Conservation (phyloP, 345 rosid species). For the Arabidopsis suecica region DNA sequence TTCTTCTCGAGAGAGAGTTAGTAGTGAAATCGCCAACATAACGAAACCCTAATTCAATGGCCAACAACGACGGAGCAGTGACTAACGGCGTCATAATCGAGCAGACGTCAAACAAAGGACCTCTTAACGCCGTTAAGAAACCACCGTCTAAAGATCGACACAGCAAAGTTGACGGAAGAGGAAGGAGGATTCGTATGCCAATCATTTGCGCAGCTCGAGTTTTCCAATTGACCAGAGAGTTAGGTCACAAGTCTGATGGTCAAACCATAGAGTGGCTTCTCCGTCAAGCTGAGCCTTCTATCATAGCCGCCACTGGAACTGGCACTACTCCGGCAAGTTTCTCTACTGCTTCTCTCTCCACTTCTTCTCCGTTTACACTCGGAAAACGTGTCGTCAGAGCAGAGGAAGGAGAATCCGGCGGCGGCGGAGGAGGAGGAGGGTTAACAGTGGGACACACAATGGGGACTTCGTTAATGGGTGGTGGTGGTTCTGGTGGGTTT, state of each 20-base stretch:
- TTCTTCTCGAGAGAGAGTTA: not conserved
- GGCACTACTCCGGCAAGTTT: constrained; percentile 92
- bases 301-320: constrained; percentile 92
- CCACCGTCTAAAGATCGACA: constrained; percentile 94
- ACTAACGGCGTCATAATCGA: constrained; percentile 35
- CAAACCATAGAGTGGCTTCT: constrained; percentile 98
- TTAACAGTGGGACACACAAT: constrained; percentile 52
- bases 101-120: constrained; percentile 35
- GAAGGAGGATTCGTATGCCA: constrained; percentile 93
- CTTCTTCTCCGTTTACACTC: constrained; percentile 72
- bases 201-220: constrained; percentile 96
- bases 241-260: constrained; percentile 97
- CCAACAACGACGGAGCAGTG: constrained; percentile 26
- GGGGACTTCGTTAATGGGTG: constrained; percentile 38
- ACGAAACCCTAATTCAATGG: constrained; percentile 21
- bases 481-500: constrained; percentile 60
- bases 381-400: constrained; percentile 75
- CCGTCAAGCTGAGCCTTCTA: constrained; percentile 96
- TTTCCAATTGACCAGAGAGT: constrained; percentile 88
- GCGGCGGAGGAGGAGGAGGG: constrained; percentile 53
- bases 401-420: constrained; percentile 64
- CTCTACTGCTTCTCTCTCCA: constrained; percentile 74
- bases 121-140: constrained; percentile 62
- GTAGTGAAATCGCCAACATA: not conserved
- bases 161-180: constrained; percentile 95